phyloP scores from a whole-genome alignment of 805 yeast genomes.

The Sungouiozyma ichnusensis region DNA sequence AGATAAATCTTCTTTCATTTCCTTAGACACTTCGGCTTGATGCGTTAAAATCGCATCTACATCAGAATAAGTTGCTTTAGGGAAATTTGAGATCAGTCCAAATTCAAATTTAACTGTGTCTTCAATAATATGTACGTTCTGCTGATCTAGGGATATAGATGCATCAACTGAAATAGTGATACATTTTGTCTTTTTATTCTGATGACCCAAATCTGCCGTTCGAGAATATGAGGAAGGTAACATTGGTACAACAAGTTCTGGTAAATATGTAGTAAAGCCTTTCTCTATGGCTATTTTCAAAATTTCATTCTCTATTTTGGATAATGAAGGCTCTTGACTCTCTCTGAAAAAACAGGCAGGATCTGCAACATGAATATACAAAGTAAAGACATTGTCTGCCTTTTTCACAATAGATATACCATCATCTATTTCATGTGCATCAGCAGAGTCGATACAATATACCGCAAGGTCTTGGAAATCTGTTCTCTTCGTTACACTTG shows the following conservation, averaged over 20 bases:
- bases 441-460: constrained; percentile 72
- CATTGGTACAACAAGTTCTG: constrained; percentile 58
- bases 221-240: constrained; percentile 49
- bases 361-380: constrained; percentile 77
- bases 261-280: constrained; percentile 62
- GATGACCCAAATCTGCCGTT: constrained; percentile 41
- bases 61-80: constrained; percentile 47
- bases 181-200: constrained; percentile 36
- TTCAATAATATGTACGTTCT: constrained; percentile 15
- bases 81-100: constrained; percentile 37
- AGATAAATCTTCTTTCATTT: constrained; percentile 28
- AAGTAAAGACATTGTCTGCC: constrained; percentile 27
- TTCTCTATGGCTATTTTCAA: constrained; percentile 49
- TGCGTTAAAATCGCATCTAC: constrained; percentile 44
- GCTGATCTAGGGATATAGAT: constrained; percentile 6
- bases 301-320: constrained; percentile 11
- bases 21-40: not conserved
- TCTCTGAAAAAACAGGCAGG: constrained; percentile 55
- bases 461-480: constrained; percentile 41
- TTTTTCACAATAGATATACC: constrained; percentile 56
- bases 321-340: constrained; percentile 7
- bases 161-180: constrained; percentile 35
- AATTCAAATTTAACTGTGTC: constrained; percentile 30
- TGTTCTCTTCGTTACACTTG: constrained; percentile 23
- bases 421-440: constrained; percentile 88